Evolutionary conservation across 331 rosid genomes (phyloP), one percentile per base, ranked within the genome.

Genomic region (Quercus tomentella): DNA sequence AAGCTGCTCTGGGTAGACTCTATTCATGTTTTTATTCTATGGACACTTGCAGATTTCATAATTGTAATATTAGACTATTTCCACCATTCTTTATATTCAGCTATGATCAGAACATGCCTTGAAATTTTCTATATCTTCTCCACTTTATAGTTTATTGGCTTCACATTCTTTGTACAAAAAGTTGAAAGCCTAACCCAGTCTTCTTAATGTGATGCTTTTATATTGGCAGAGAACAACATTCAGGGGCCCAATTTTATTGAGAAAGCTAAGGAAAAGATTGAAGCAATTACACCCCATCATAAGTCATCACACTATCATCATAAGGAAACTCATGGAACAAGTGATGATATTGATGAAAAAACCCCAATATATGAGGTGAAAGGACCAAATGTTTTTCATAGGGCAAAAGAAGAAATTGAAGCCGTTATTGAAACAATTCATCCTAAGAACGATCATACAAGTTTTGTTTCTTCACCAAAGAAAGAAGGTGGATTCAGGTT

Each of bases 331-430:
- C 93, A 89, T 76, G 93, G 97, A 74, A 79, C 12, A 76, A 89
- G 75, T 51, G 88, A 92, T 79, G 87, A 87, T 74, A 87, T 92
- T 21, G 87, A 86, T 62, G 92, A 83, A 84, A 86, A 43, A 56
- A 89, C 94, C 57, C 91, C 92, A 57, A 21, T 80, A 10, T 22
- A 70, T 70, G 86, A 79, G 30, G 92, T 92, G 30, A 92, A 90
- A 82, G 97, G 81, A n/a, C 97, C 93, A 5, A 87, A 70, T 81
- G 81, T 86, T 41, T 85, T 76, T 67, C 88, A 86, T 80, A 89
- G 97, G 82, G 92, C 89, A 45, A 90, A 89, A 77, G 97, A 92
- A 81, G 97, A 92, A 86, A 75, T 92, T 0, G 90, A 90, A 86
- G 97, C 97, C 12, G 82, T 90, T 72, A 51, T 86, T 17, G 79